These are phyloP conservation scores for Rubroboletus satanas DNA, from an alignment of 768 basidiomycete genomes.

Conservation along the genomic window DNA sequence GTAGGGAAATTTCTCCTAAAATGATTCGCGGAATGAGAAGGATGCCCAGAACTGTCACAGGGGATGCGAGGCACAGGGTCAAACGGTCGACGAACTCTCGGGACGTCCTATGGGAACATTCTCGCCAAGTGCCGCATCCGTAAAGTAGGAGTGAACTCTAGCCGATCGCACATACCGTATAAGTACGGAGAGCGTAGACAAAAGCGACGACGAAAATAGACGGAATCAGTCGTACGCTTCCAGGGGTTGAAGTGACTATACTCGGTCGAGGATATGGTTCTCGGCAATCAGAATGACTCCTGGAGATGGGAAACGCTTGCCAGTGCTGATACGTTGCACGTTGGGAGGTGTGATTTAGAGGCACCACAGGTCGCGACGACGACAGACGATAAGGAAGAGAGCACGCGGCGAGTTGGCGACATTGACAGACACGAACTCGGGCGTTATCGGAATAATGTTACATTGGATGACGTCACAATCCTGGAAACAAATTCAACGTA, in stretches of 20 bases:
- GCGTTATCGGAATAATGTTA: not conserved
- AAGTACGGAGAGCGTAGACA: conserved; percentile 12
- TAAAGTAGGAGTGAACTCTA: not conserved
- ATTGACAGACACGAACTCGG: not conserved
- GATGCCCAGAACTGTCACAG: conserved; percentile 21
- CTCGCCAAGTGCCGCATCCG: not conserved
- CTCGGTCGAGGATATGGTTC: conserved; percentile 3
- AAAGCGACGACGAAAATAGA: conserved; percentile 14
- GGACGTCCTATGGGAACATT: conserved; percentile 17
- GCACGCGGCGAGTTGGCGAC: not conserved
- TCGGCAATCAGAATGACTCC: not conserved
- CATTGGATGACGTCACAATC: conserved; percentile 8
- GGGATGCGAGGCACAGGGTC: conserved; percentile 21
- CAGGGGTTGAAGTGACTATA: not conserved
- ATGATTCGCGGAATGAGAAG: conserved; percentile 18
- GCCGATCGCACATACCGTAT: conserved; percentile 17
- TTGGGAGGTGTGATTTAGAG: conserved; percentile 7
- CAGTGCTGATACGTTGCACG: conserved; percentile 2
- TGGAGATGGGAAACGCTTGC: conserved; percentile 2
- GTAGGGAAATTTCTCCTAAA: conserved; percentile 17
- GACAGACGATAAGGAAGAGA: not conserved
- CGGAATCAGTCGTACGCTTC: conserved; percentile 12
- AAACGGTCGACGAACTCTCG: conserved; percentile 19
- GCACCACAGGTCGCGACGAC: not conserved
- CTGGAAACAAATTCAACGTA: not conserved